These are phyloP conservation scores for Endotrypanum monterogeii DNA, from an alignment of 208 protist genomes.

Conservation along the genomic window DNA sequence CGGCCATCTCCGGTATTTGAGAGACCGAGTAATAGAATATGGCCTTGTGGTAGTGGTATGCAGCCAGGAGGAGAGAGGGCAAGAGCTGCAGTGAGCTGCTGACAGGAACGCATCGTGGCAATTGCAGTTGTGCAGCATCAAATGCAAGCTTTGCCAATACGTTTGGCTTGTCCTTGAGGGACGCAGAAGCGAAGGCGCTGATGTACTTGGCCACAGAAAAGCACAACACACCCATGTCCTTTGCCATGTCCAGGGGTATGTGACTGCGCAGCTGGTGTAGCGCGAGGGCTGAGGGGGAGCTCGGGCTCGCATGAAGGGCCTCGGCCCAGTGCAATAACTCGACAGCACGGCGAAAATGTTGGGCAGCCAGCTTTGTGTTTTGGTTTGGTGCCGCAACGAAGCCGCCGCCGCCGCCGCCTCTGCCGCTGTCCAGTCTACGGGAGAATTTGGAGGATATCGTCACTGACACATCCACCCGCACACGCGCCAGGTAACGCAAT, in stretches of 20 bases:
- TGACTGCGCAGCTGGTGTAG: constrained; percentile 35
- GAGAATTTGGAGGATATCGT: constrained; percentile 3
- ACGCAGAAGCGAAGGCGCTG: constrained; percentile 55
- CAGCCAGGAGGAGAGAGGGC: constrained; percentile 54
- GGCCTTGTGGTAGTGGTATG: constrained; percentile 67
- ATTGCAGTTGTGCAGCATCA: constrained; percentile 31
- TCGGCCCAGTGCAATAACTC: constrained; percentile 35
- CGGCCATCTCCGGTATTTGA: constrained; percentile 55
- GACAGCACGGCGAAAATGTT: constrained; percentile 38
- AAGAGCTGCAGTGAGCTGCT: constrained; percentile 38
- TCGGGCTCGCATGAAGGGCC: constrained; percentile 24
- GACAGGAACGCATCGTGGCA: constrained; percentile 26
- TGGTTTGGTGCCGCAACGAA: constrained; percentile 30
- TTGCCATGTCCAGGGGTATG: constrained; percentile 38
- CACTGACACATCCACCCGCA: constrained; percentile 26
- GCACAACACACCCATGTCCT: constrained; percentile 39
- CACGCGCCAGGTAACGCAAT: constrained; percentile 40
- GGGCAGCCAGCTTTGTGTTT: constrained; percentile 57
- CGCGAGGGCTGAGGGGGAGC: constrained; percentile 35
- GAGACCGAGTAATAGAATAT: constrained; percentile 50
- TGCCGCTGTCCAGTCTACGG: constrained; percentile 17
- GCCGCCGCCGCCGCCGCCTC: constrained; percentile 23
- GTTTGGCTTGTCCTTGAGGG: constrained; percentile 47
- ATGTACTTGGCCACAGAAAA: constrained; percentile 68
- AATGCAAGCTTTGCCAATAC: constrained; percentile 62